Base-by-base conservation (phyloP, 2,329 filamentous ascomycete species). In the Pseudofabraea citricarpa region DNA sequence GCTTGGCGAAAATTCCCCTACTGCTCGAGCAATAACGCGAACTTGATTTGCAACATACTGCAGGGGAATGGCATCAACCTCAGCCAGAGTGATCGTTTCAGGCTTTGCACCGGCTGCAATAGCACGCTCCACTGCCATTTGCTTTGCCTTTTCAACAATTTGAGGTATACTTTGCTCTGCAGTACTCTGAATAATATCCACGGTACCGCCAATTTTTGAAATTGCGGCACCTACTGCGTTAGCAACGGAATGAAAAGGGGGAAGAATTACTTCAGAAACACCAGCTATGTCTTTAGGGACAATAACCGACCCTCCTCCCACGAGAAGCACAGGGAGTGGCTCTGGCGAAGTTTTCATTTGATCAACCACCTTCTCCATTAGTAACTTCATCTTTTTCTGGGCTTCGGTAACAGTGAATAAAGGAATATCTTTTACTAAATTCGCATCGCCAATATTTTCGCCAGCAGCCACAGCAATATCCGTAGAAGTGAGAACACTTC, bases 181-280 rank as follows among this genome's bases (percentile, higher is more conserved):
- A 13, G 49, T 50, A 22, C 40, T 54, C 36, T 50, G 29, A 19
- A 57, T 52, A 5, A 48, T 50, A 32, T 57, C 55, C 9, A 55
- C 45, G n/a, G 45, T 47, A 3, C 53, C 54, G n/a, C 50, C 41
- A 18, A 56, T 44, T 37, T 53, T 52, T 47, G 32, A 64, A 53
- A 49, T 68, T 57, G 77, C 77, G 0, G 77, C 77, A 3, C 77
- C 77, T 2, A 81, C 72, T 0, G 77, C 76, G 54, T 81, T 81
- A 3, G 76, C 76, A 2, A 72, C 74, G 36, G 71, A 73, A 36
- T 74, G 68, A 36, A 70, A 71, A 2, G 68, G 67, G 0, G 76
- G 76, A 3, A 65, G 60, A 6, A 74, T 71, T 45, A 72, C 69
- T 48, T 71, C 65, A 7, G 67, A 64, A 0, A 75, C 74, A 0